Base-by-base conservation (phyloP, 2,329 filamentous ascomycete genomes). In the Talaromyces sp. region DNA sequence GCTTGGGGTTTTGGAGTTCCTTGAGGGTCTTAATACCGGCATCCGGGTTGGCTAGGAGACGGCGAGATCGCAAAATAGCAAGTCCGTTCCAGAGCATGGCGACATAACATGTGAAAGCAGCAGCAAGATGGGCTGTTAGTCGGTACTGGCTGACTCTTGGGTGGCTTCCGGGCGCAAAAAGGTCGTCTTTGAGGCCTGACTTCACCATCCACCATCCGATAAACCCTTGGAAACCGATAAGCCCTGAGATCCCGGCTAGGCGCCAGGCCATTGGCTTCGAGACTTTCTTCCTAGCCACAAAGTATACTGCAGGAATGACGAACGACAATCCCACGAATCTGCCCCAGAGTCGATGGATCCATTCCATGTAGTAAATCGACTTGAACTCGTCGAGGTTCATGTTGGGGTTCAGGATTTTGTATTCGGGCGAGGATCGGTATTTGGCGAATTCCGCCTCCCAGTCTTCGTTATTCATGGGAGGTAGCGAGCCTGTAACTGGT, bases 171-270 rank as follows among this genome's bases (percentile, higher is more conserved):
- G 91, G 89, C 21, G 90, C 90, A 72, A 99, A 97, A 29, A 99
- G 84, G 74, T 99, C 95, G 72, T 98, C 95, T 74, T 93, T 96
- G 64, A 99, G 82, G 1, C 95, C 95, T 11, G 90, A 96, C 77
- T 96, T 96, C 68, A 99, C 95, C 95, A 99, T 99, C 92, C 95
- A 99, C 95, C 95, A 99, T 58, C 95, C 95, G 65, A 99, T 88
- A 70, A 95, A 85, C 51, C 95, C 95, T 75, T 99, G 95, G 75
- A 96, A 95, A 58, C 91, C 95, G 69, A 99, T 97, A 68, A 98
- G 81, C 55, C 84, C 86, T 50, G 91, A 90, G 64, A 99, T 98
- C 13, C 92, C 93, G 46, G 86, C 78, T 14, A 99, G 82, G 64
- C 90, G 88, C 67, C 81, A 74, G 17, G 91, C 87, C 88, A 96